Evolutionary conservation across 129 eudicot species (phyloP).

Genomic region (carrot (Daucus carota)): DH1_v3.0 NC_030386.2:32328501-32329000

Average conservation of each 20-base stretch:
- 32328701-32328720: not conserved
- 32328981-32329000: constrained; percentile 6
- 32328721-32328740: not conserved
- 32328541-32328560: constrained; percentile 29
- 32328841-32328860: no score
- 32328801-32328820: no score
- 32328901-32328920: not conserved
- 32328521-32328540: constrained; percentile 23
- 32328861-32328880: no score
- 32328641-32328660: no score
- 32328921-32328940: not conserved
- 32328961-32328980: not conserved
- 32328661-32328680: no score
- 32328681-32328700: not conserved
- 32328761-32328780: no score
- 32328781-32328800: no score
- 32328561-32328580: constrained; percentile 17
- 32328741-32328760: not conserved
- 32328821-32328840: no score
- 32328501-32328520: no score
- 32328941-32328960: not conserved
- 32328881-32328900: not conserved
- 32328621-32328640: constrained; percentile 12
- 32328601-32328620: constrained; percentile 4
- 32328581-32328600: not conserved